These are phyloP conservation scores for Bidens hawaiensis DNA, from an alignment of 140 eudicot genomes.

Conservation along the genomic window DNA sequence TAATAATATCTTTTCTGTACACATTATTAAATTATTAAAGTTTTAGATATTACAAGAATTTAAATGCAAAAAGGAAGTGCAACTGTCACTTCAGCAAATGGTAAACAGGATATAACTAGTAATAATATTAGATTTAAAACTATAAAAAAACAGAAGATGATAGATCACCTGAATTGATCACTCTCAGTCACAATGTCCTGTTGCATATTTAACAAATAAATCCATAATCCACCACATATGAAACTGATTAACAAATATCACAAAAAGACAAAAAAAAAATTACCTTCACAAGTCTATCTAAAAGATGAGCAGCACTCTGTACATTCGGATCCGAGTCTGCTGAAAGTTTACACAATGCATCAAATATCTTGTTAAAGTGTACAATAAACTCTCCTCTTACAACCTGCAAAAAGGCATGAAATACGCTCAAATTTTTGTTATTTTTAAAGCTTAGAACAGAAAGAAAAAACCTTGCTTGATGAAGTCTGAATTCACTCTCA, in stretches of 20 bases:
- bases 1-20: background rate
- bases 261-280: background rate
- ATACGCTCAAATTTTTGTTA: constrained; percentile 10
- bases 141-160: constrained; percentile 6
- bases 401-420: constrained; percentile 60
- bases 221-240: constrained; percentile 4
- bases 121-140: background rate
- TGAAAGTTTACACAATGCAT: constrained; percentile 93
- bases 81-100: background rate
- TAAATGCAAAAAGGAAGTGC: background rate
- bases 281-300: constrained; percentile 96
- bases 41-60: background rate
- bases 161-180: constrained; percentile 92
- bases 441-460: background rate
- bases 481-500: constrained; percentile 20
- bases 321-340: constrained; percentile 94
- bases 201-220: constrained; percentile 21
- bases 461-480: background rate
- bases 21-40: background rate
- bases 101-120: background rate
- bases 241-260: background rate
- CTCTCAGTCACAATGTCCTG: constrained; percentile 97
- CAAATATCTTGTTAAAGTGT: constrained; percentile 91
- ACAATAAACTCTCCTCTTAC: constrained; percentile 96
- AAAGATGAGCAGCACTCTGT: constrained; percentile 98